These are phyloP conservation scores for Ascochyta koolunga DNA, from an alignment of 2,329 filamentous ascomycete genomes.

Conservation along the genomic window DNA sequence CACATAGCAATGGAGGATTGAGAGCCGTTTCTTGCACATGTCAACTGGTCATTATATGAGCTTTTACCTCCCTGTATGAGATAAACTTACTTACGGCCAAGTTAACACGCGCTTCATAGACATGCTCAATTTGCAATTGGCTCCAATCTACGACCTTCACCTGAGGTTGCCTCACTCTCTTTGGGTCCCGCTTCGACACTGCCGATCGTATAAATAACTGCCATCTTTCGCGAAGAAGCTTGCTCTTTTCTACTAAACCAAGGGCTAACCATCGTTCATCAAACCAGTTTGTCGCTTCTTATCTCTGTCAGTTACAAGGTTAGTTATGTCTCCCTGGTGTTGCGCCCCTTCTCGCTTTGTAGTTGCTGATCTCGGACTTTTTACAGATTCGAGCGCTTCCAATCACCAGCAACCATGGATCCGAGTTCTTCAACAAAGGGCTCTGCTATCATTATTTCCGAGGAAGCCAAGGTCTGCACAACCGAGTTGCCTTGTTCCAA, in stretches of 20 bases:
- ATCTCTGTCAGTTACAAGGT: neutral
- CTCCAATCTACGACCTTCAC: neutral
- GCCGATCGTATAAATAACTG: neutral
- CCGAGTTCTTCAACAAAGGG: neutral
- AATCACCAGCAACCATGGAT: neutral
- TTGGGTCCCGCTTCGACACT: neutral
- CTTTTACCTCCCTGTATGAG: no score
- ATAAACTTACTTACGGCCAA: no score
- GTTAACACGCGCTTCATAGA: no score
- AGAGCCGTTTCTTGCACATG: neutral
- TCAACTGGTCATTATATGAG: no score
- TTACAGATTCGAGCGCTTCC: neutral
- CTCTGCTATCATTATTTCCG: neutral
- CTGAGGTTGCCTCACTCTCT: neutral
- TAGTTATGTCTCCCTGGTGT: neutral
- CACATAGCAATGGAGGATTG: neutral
- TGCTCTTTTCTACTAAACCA: neutral
- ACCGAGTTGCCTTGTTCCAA: neutral
- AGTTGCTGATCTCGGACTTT: neutral
- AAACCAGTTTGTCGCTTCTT: no score
- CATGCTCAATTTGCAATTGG: no score
- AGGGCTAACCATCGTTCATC: no score
- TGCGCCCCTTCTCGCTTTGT: neutral
- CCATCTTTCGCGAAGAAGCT: neutral
- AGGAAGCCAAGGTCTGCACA: neutral